Percentiles rank a stretch among this genome's conserved stretches.
Conservation (phyloP, 1,284 basidiomycete species). For the Moesziomyces parantarcticus region DNA sequence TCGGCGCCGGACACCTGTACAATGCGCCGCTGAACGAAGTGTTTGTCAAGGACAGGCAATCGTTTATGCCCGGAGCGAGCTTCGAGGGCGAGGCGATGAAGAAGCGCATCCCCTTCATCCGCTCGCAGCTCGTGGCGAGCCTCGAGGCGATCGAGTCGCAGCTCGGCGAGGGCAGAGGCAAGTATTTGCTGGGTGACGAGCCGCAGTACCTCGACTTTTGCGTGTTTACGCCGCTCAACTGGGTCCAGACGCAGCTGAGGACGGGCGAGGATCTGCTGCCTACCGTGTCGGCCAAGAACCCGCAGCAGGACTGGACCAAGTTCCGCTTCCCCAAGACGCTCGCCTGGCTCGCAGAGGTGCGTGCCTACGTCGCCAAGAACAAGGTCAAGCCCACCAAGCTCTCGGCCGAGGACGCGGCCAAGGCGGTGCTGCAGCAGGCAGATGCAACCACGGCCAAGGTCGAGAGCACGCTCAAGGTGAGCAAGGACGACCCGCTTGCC, state of each 20-base stretch:
- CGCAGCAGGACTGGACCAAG: conserved; percentile 20
- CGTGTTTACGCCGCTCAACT: conserved; percentile 38
- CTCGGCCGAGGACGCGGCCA: conserved; percentile 21
- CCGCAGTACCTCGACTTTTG: conserved; percentile 38
- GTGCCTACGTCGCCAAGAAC: conserved; percentile 20
- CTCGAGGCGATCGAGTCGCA: conserved; percentile 35
- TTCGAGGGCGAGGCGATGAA: conserved; percentile 33
- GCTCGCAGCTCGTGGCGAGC: conserved; percentile 27
- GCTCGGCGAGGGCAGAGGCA: conserved; percentile 1
- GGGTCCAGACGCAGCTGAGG: conserved; percentile 41
- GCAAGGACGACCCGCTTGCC: conserved; percentile 33
- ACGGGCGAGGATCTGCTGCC: conserved; percentile 38
- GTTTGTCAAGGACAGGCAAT: conserved; percentile 30
- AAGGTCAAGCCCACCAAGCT: conserved; percentile 25
- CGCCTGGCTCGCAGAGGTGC: conserved; percentile 20
- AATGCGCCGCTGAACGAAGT: conserved; percentile 24
- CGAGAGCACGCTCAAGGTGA: conserved; percentile 6
- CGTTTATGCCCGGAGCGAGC: conserved; percentile 26
- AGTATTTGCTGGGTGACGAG: conserved; percentile 24
- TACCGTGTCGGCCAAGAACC: conserved; percentile 17
- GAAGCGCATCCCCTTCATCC: conserved; percentile 21
- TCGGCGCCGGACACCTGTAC: conserved; percentile 37
- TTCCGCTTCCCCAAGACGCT: conserved; percentile 31
- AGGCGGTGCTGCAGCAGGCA: conserved; percentile 23
- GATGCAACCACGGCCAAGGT: background rate